Percentiles rank a stretch among this genome's conserved stretches.
Evolutionary conservation across 768 basidiomycete species (phyloP).

Genomic region (Epithele typhae): DNA sequence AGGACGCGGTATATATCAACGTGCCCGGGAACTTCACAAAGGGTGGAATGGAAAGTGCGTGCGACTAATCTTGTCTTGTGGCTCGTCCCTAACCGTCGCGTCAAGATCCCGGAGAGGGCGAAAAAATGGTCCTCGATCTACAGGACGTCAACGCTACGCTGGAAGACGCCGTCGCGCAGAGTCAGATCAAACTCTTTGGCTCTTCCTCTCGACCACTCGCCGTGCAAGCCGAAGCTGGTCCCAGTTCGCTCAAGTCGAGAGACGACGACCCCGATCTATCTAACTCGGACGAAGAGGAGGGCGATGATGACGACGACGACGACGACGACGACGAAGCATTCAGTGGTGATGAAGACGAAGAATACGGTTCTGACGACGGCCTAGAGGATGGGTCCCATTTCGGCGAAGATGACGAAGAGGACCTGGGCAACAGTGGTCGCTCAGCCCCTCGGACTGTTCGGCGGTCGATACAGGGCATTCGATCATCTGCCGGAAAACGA

Average conservation of each 20-base stretch:
- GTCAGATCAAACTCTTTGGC: conserved; percentile 80
- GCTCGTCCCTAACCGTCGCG: background rate
- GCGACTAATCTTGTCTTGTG: background rate
- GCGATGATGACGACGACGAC: conserved; percentile 17
- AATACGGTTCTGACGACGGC: conserved; percentile 1
- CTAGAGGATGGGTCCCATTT: conserved; percentile 3
- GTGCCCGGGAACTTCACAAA: conserved; percentile 92
- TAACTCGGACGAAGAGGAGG: conserved; percentile 31
- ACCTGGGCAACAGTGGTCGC: conserved; percentile 43
- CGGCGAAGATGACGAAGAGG: conserved; percentile 14
- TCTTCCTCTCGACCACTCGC: conserved; percentile 72
- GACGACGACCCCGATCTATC: conserved; percentile 14
- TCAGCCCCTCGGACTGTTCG: conserved; percentile 38
- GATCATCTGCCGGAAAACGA: conserved; percentile 31
- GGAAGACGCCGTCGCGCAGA: conserved; percentile 75
- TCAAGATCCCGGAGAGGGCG: conserved; percentile 79
- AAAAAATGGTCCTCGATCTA: conserved; percentile 95
- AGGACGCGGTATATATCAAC: conserved; percentile 97
- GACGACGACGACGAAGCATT: conserved; percentile 24
- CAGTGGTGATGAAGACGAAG: conserved; percentile 11
- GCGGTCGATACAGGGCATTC: conserved; percentile 36
- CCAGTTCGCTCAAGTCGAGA: conserved; percentile 12
- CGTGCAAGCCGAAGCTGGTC: conserved; percentile 27
- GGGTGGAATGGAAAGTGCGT: conserved; percentile 60
- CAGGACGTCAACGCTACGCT: conserved; percentile 84